Conservation (phyloP, 768 basidiomycete genomes). For the Macrolepiota albuminosa region DNA sequence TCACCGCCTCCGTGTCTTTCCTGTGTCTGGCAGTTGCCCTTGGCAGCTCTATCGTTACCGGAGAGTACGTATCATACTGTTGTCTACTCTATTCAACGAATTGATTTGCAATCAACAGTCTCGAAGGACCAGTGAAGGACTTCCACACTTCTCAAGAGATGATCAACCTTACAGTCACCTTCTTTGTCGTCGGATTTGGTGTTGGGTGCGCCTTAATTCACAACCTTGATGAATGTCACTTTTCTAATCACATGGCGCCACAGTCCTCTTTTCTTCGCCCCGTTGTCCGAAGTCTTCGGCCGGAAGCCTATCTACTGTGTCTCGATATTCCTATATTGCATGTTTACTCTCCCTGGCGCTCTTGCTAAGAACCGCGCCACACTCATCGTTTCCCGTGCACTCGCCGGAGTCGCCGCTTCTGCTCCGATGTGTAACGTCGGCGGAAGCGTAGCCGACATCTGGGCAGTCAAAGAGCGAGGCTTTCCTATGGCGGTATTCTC, state of each 20-base stretch:
- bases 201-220: constrained; percentile 24
- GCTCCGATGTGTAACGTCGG: constrained; percentile 35
- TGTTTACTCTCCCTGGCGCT: constrained; percentile 44
- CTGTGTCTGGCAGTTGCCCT: constrained; percentile 34
- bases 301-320: constrained; percentile 31
- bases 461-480: constrained; percentile 36
- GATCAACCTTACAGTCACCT: constrained; percentile 36
- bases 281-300: constrained; percentile 33
- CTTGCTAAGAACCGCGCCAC: constrained; percentile 32
- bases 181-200: constrained; percentile 39
- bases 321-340: constrained; percentile 35
- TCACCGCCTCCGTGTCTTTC: constrained; percentile 15
- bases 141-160: constrained; percentile 31
- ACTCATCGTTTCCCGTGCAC: constrained; percentile 30
- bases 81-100: background rate
- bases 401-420: constrained; percentile 8
- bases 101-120: constrained; percentile 15
- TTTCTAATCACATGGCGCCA: constrained; percentile 13
- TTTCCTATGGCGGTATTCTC: constrained; percentile 33
- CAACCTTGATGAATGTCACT: background rate
- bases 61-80: constrained; percentile 27
- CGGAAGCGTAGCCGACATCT: constrained; percentile 38
- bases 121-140: constrained; percentile 27
- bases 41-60: constrained; percentile 36
- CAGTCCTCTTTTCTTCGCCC: constrained; percentile 38